phyloP scores from a whole-genome alignment of 2,329 filamentous ascomycete species.

The Cytospora piceicola region DNA sequence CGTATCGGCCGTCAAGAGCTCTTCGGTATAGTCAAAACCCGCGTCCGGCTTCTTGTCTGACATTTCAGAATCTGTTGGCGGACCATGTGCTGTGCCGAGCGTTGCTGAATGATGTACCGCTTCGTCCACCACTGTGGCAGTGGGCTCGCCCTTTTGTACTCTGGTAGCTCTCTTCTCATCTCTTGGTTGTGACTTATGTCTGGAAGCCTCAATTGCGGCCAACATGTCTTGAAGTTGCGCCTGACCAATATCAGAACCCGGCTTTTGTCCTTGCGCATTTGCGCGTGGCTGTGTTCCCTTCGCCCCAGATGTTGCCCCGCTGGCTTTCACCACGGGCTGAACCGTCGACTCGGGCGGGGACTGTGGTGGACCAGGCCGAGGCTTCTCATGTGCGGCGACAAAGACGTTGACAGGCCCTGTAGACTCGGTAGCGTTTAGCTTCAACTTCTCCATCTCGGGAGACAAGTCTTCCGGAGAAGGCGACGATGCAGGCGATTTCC shows the following conservation, averaged over 20 bases:
- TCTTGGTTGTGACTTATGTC: conserved; percentile 9
- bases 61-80: background rate
- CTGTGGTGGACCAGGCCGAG: conserved; percentile 20
- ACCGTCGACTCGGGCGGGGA: conserved; percentile 21
- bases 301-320: conserved; percentile 4
- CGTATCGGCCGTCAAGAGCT: conserved; percentile 18
- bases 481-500: conserved; percentile 16
- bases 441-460: conserved; percentile 28
- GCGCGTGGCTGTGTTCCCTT: conserved; percentile 10
- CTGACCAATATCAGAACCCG: background rate
- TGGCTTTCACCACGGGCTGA: conserved; percentile 25
- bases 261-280: conserved; percentile 14
- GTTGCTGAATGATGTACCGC: background rate
- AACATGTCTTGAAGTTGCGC: background rate
- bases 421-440: conserved; percentile 27
- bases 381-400: conserved; percentile 20
- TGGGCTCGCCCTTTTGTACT: background rate
- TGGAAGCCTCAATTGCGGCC: background rate
- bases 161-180: background rate
- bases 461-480: conserved; percentile 16
- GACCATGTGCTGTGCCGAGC: background rate
- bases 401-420: conserved; percentile 23
- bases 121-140: background rate
- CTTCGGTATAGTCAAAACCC: conserved; percentile 12
- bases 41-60: background rate